Evolutionary conservation across 345 rosid species (phyloP), one percentile per base, ranked within the genome.

Genomic region (Mangifera indica): DNA sequence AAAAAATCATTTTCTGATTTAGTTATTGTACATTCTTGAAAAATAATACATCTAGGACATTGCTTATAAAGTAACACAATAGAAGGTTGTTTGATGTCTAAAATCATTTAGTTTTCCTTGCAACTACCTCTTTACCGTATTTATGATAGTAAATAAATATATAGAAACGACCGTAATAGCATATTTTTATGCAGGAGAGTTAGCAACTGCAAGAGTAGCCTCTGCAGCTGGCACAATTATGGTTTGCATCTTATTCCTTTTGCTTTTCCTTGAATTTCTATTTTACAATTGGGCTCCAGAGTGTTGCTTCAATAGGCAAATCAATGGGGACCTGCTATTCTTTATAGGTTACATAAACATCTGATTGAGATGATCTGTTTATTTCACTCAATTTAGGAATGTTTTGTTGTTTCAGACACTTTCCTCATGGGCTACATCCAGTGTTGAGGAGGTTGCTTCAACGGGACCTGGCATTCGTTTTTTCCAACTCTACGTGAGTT

Each of bases 391-490:
- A 5, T 63, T 56, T 21, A 53, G 53, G 57, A 46, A 42, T 80
- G 44, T 60, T 71, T 53, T 71, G 5, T 63, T 77, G 53, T 75
- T 75, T 40, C 86, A 94, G 98, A 90, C 92, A 46, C 79, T 94
- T 56, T 94, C 98, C 54, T 89, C 98, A 12, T 94, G 90, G 97
- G 90, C 95, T 72, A 94, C 98, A 67, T 89, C 92, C 68, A 94
- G 98, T 64, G 97, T 92, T 0, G 98, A 92, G 81, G 98, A 94
- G 84, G 96, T 94, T 72, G 90, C 92, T 81, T 94, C 98, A 24
- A 94, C 96, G 0, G 98, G 98, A 56, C 96, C 96, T 13, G 97
- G 98, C 75, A 81, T 92, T 82, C 93, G 92, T 22, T 90, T 94
- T 81, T 94, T 94, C 87, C 97, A 90, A 74, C 98, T 94, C 48